These are phyloP conservation scores for Neurospora africana DNA, from an alignment of 495 filamentous ascomycete genomes.

Conservation along the genomic window DNA sequence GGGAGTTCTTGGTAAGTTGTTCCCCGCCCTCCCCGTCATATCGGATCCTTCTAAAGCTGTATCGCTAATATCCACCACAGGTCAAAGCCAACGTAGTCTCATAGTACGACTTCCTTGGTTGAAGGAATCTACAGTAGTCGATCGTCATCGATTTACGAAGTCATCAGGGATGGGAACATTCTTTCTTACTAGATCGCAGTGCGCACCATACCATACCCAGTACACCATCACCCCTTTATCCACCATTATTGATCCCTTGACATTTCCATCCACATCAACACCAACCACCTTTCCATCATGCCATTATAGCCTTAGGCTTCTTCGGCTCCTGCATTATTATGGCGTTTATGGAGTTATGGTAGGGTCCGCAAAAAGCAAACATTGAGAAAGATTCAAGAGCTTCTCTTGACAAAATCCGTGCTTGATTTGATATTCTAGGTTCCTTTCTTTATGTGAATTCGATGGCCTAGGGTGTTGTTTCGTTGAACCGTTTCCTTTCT, in stretches of 20 bases:
- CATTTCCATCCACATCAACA: not conserved
- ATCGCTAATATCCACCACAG: constrained; percentile 3
- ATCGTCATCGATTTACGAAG: not conserved
- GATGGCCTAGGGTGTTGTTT: not conserved
- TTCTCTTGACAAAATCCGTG: not conserved
- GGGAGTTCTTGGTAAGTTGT: constrained; percentile 58
- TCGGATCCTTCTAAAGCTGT: not conserved
- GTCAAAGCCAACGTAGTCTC: constrained; percentile 17
- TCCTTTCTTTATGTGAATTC: not conserved
- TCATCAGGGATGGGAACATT: not conserved
- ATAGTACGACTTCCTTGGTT: not conserved
- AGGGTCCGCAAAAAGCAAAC: not conserved
- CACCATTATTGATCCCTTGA: not conserved
- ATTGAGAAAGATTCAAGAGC: not conserved
- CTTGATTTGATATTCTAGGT: not conserved
- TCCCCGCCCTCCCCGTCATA: not conserved
- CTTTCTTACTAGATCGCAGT: not conserved
- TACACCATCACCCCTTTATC: not conserved
- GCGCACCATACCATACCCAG: not conserved
- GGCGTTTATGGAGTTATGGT: constrained; percentile 8
- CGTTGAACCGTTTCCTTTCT: not conserved
- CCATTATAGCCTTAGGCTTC: not conserved
- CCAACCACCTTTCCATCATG: not conserved
- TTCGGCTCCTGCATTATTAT: constrained; percentile 4
- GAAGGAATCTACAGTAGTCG: not conserved